Evolutionary conservation across 192 early-diverging fungal genomes (phyloP), one percentile per base, ranked within the genome.

Genomic region (Podila horticola): DNA sequence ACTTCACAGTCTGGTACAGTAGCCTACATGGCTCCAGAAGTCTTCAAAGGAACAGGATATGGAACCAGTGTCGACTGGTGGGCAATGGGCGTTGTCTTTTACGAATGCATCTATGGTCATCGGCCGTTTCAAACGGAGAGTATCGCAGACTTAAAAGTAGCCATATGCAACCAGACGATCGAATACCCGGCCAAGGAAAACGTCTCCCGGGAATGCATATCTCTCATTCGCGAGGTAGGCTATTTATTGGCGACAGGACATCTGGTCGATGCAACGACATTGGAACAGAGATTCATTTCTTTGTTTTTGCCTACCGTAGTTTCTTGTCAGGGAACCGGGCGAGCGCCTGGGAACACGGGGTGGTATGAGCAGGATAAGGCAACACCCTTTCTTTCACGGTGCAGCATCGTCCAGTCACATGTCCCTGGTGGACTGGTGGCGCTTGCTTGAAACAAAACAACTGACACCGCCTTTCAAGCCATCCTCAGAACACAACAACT

Each of bases 21-120:
- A 68, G 92, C 93, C 48, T 99, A 99, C 73, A 98, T 99, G 96
- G 93, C 93, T 20, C 93, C 93, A 9, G 93, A 95, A 71, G 74
- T 95, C 1, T 88, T 93, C 59, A 85, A 83, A 69, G 85, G 89
- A 62, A 76, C 75, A 8, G 95, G 95, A 2, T 98, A 98, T 85
- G 90, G 86, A 13, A 87, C 89, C 30, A 91, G 90, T n/a, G 94
- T 97, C n/a, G 97, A 99, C 82, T 99, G 96, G 95, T 99, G 97
- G 97, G 92, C 93, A 41, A 70, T 98, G 45, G 97, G 97, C 17
- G 91, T 98, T 4, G 86, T 95, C 28, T 88, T 96, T 79, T 99
- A 94, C 85, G 97, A 99, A 82, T 92, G 94, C 55, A 75, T 97
- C 15, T 94, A 93, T 75, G 68, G 68, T 29, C 60, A 73, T n/a